phyloP scores from a whole-genome alignment of 176 grass and related monocot species.

The Pharus latifolius region DNA sequence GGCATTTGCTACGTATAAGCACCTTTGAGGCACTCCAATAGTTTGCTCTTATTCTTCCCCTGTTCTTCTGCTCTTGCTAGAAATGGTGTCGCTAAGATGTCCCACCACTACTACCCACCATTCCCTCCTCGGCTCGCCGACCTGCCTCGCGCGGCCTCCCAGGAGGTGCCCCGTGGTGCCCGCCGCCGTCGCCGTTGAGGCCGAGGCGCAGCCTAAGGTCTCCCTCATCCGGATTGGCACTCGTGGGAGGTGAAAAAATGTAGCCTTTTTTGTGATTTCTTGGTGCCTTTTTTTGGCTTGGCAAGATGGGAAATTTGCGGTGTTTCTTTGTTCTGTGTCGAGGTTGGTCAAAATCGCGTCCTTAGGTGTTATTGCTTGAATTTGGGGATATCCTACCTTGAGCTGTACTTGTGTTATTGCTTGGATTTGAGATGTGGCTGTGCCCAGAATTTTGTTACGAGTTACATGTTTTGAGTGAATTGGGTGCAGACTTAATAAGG shows the following conservation, averaged over 20 bases:
- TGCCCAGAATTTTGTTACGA: no score
- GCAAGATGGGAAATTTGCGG: background rate
- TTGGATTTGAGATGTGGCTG: background rate
- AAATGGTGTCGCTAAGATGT: conserved; percentile 53
- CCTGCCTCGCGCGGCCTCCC: conserved; percentile 23
- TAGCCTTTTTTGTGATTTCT: background rate
- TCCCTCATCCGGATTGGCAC: conserved; percentile 87
- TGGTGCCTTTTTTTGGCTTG: background rate
- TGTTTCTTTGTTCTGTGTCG: no score
- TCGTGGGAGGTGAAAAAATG: conserved; percentile 64
- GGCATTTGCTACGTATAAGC: no score
- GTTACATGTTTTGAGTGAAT: no score
- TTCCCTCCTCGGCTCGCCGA: conserved; percentile 34
- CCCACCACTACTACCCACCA: conserved; percentile 31
- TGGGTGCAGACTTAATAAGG: background rate
- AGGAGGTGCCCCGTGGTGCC: conserved; percentile 30
- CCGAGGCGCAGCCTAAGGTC: conserved; percentile 68
- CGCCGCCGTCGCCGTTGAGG: conserved; percentile 61
- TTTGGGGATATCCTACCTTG: background rate
- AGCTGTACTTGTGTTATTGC: background rate
- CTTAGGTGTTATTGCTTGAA: background rate
- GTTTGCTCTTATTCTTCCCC: background rate
- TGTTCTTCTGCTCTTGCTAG: background rate
- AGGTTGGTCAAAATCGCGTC: conserved; percentile 1
- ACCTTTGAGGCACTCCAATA: no score